Percentiles rank a stretch among this genome's conserved stretches.
Evolutionary conservation across 768 basidiomycete species (phyloP).

Genomic region (Russula sp.): DNA sequence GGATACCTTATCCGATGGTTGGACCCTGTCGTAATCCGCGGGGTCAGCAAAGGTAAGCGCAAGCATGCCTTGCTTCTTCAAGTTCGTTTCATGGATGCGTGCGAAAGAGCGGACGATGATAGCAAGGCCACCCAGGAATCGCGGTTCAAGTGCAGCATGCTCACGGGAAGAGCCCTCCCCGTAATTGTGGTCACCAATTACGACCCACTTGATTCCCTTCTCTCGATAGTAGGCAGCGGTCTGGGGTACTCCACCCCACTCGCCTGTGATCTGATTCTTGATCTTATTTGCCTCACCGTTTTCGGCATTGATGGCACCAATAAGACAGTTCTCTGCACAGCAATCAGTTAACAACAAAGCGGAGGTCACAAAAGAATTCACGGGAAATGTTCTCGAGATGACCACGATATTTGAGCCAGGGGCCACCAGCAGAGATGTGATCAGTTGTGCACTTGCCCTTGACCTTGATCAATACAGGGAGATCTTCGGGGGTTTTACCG

Average conservation of each 20-base stretch:
- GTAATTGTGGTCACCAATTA: constrained; percentile 94
- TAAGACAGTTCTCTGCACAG: constrained; percentile 84
- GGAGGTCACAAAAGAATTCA: constrained; percentile 38
- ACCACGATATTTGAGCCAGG: constrained; percentile 99
- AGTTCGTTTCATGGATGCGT: constrained; percentile 95
- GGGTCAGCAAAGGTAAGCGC: constrained; percentile 90
- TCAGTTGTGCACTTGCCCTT: constrained; percentile 99
- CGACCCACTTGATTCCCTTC: constrained; percentile 91
- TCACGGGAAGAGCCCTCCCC: constrained; percentile 98
- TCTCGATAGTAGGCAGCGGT: constrained; percentile 88
- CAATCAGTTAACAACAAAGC: neutral
- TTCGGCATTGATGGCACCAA: constrained; percentile 94
- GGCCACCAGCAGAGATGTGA: constrained; percentile 96
- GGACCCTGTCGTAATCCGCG: constrained; percentile 91
- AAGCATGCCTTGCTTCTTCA: constrained; percentile 99
- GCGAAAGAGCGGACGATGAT: constrained; percentile 97
- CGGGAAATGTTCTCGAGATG: constrained; percentile 98
- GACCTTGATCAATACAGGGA: constrained; percentile 97
- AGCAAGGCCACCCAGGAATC: constrained; percentile 91
- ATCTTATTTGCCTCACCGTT: constrained; percentile 96
- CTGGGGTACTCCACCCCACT: constrained; percentile 81
- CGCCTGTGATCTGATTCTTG: constrained; percentile 85
- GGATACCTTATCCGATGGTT: constrained; percentile 82
- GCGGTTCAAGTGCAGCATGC: constrained; percentile 94
- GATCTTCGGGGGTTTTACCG: constrained; percentile 83